A percentile compares a stretch with the other conserved stretches of the same genome.
Evolutionary conservation across 2,329 filamentous ascomycete species (phyloP).

Genomic region (Colletotrichum siamense): DNA sequence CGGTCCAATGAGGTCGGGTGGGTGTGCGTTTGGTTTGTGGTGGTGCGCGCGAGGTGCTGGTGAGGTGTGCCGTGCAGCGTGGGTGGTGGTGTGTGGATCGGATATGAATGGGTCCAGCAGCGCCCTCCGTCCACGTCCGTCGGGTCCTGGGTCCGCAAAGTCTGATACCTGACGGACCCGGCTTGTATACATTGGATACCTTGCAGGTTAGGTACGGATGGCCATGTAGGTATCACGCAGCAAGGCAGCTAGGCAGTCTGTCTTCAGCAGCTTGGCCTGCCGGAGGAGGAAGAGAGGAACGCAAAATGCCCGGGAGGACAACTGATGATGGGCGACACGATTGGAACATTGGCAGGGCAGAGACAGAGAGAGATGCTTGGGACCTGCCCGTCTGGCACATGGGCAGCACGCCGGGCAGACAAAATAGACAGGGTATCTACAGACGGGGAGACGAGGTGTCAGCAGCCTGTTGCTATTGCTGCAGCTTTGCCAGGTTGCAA

Average conservation of each 20-base stretch:
- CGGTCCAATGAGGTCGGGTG: not conserved
- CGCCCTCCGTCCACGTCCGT: not conserved
- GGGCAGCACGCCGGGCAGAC: not conserved
- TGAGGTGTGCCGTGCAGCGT: not conserved
- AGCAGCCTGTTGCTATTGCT: not conserved
- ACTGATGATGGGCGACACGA: not conserved
- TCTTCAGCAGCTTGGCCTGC: not conserved
- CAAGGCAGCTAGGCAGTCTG: not conserved
- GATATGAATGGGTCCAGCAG: slow-evolving; percentile 1
- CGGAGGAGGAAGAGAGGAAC: slow-evolving; percentile 1
- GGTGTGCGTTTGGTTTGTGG: not conserved
- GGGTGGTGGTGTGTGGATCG: not conserved
- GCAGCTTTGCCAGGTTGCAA: not conserved
- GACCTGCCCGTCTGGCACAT: not conserved
- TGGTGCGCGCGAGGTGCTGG: not conserved
- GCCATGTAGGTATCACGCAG: not conserved
- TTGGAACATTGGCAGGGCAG: not conserved
- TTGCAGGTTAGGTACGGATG: not conserved
- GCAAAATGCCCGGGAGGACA: not conserved
- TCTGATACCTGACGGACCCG: slow-evolving; percentile 3
- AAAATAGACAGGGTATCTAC: not conserved
- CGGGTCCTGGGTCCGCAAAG: not conserved
- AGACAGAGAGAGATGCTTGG: not conserved
- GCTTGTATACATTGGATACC: not conserved
- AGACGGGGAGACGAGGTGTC: not conserved